Conservation (phyloP, 176 grass and related monocot genomes). For the Poa pratensis region DNA sequence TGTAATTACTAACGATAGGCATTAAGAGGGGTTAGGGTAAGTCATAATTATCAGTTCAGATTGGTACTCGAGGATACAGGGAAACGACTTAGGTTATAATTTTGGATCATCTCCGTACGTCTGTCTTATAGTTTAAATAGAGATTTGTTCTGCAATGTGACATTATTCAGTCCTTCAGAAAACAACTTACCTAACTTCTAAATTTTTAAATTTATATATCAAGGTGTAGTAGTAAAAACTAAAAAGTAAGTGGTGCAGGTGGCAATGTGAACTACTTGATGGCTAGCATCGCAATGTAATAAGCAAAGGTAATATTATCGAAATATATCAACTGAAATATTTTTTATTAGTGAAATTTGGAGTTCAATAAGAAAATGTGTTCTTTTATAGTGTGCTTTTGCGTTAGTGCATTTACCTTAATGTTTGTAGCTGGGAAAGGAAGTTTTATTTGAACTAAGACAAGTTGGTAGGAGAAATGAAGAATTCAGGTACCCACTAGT, state of each 20-base stretch:
- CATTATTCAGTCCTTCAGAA: neutral
- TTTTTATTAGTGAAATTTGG: no score
- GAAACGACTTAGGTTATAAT: neutral
- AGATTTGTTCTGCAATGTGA: neutral
- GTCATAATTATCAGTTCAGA: neutral
- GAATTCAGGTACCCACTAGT: neutral
- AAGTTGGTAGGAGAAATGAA: neutral
- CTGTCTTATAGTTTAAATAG: neutral
- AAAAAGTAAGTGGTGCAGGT: neutral
- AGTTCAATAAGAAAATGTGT: neutral
- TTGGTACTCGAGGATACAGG: neutral
- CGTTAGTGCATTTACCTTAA: neutral
- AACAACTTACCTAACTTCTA: neutral
- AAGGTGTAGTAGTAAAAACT: neutral
- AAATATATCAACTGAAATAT: neutral
- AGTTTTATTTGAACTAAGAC: neutral
- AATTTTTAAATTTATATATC: neutral
- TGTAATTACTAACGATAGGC: neutral
- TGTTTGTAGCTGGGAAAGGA: neutral
- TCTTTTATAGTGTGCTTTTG: neutral
- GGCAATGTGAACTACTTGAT: slow-evolving; percentile 18
- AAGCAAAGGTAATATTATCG: neutral
- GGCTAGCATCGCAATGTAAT: neutral
- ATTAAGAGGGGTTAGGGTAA: neutral
- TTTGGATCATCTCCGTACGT: neutral